Evolutionary conservation across 441 rosid species (phyloP), one percentile per base, ranked within the genome.

Genomic region (Metrosideros polymorpha): DNA sequence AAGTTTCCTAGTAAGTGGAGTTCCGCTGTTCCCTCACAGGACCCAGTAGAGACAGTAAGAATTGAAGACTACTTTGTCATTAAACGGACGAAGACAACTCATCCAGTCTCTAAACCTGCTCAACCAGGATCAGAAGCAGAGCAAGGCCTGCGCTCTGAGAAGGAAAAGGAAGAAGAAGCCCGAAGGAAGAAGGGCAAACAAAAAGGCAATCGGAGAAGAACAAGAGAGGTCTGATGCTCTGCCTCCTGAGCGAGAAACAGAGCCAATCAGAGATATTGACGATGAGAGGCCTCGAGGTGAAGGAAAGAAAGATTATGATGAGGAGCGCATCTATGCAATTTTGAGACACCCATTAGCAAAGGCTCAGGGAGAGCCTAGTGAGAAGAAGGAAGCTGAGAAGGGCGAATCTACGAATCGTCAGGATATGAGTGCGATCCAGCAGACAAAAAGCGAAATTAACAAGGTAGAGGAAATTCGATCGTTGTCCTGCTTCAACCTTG

Each of bases 1-100:
- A 57, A 88, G 83, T 91, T 52, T 88, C 99, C 99, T 39, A 97
- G 99, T 92, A 96, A 96, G 92, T 97, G 99, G 98, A 90, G 95
- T 75, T 98, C 99, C 12, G 87, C 91, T 35, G 17, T 89, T 27
- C 66, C 89, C n/a, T 90, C 84, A 32, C 97, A 94, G 86, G 99
- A 96, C 90, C 99, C 99, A 3, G 85, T 95, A 79, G 89, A 92
- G 59, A 94, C 96, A 42, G 98, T 97, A 71, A 95, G 89, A 91
- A 88, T 96, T 87, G 98, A 95, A 9, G 99, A 97, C 63, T 92
- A 90, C 53, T 97, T 96, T 88, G 92, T 91, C n/a, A n/a, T n/a
- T n/a, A n/a, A n/a, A n/a, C n/a, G n/a, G n/a, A n/a, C n/a, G n/a
- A n/a, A n/a, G n/a, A n/a, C n/a, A n/a, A n/a, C n/a, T n/a, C n/a